Evolutionary conservation across 2,329 filamentous ascomycete species (phyloP), one percentile per base, ranked within the genome.

Genomic region (Scleromitrula shiraiana): DNA sequence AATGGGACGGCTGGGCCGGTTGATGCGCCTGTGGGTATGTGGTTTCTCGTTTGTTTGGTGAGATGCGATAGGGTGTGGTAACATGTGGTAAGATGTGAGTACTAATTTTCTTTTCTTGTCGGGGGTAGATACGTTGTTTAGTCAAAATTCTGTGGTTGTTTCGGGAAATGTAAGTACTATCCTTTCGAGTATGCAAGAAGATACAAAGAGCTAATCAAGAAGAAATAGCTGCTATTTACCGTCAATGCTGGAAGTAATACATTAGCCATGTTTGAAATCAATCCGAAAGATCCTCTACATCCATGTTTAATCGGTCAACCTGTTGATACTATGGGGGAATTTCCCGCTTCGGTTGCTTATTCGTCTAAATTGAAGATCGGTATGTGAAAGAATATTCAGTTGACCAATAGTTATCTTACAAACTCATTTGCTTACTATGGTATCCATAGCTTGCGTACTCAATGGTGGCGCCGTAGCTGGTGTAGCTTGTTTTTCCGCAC

Each of bases 161-260:
- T 68, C 65, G 5, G 74, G 41, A 29, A 32, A 52, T 30, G 50
- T 56, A 46, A 42, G 50, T 19, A 36, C 4, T 12, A 9, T 26
- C 5, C 10, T 2, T 4, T 10, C 10, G 2, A 17, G 15, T 17
- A 27, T 42, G n/a, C n/a, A 1, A 3, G 15, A 4, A 19, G 14
- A 15, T 26, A 1, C 2, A 12, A 4, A 19, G 14, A 15, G 7
- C 38, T n/a, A 26, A 27, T 14, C 14, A 14, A 9, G n/a, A 35
- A 24, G 12, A 26, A 24, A 35, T 35, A 77, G 74, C 62, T 67
- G 49, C 52, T 81, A 2, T 79, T 81, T 54, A 73, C 73, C 1
- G 74, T 78, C 39, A 77, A 77, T 43, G 60, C 74, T 1, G 75
- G 74, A 3, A 74, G 71, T 22, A 75, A 77, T 56, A 72, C 70